Evolutionary conservation across 1,284 basidiomycete species (phyloP).

Genomic region (Megacollybia platyphylla): DNA sequence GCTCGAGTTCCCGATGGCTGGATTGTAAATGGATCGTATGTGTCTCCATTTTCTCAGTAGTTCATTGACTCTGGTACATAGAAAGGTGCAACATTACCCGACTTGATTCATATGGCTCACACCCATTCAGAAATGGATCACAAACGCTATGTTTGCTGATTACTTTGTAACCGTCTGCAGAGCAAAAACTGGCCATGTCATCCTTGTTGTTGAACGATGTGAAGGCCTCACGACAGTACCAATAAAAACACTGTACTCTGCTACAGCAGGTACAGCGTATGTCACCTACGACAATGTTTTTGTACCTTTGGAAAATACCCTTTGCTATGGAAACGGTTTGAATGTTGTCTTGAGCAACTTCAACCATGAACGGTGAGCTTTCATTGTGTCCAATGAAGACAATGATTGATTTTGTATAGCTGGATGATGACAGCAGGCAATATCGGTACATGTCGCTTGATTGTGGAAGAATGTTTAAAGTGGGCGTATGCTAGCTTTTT

Average conservation of each 20-base stretch:
- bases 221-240: slow-evolving; percentile 67
- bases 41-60: slow-evolving; percentile 17
- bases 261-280: slow-evolving; percentile 63
- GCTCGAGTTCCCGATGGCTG: slow-evolving; percentile 22
- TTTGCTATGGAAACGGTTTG: slow-evolving; percentile 74
- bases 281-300: slow-evolving; percentile 77
- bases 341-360: slow-evolving; percentile 51
- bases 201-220: slow-evolving; percentile 64
- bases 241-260: slow-evolving; percentile 69
- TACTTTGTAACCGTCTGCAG: slow-evolving; percentile 52
- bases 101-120: neutral
- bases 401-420: slow-evolving; percentile 4
- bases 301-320: slow-evolving; percentile 68
- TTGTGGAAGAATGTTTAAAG: slow-evolving; percentile 58
- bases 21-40: slow-evolving; percentile 37
- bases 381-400: slow-evolving; percentile 28
- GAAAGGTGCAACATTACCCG: slow-evolving; percentile 8
- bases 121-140: slow-evolving; percentile 61
- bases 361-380: slow-evolving; percentile 43
- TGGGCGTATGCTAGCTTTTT: slow-evolving; percentile 13
- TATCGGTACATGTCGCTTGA: slow-evolving; percentile 34
- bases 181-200: slow-evolving; percentile 50
- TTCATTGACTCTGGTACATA: slow-evolving; percentile 1
- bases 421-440: slow-evolving; percentile 16
- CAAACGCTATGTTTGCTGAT: slow-evolving; percentile 47